Evolutionary conservation across 768 basidiomycete genomes (phyloP).

Genomic region (Sarcomyxa edulis): DNA sequence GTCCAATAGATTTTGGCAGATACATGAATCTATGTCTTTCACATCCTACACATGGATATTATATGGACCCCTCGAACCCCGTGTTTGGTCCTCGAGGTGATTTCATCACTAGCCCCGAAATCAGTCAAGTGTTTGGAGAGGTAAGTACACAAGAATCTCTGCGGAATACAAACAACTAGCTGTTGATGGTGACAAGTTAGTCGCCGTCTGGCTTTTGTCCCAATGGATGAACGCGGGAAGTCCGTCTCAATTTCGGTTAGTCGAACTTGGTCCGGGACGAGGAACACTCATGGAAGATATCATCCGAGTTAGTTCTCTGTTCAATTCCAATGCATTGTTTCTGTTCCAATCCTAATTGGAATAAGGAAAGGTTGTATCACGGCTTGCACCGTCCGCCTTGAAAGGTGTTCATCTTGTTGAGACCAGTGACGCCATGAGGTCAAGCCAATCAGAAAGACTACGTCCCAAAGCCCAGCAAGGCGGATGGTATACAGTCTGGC

Average conservation of each 20-base stretch:
- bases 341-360: not conserved
- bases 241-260: slow-evolving; percentile 52
- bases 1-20: slow-evolving; percentile 80
- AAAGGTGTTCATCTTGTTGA: slow-evolving; percentile 74
- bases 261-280: slow-evolving; percentile 92
- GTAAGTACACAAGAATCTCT: slow-evolving; percentile 36
- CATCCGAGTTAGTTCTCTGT: slow-evolving; percentile 54
- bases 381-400: slow-evolving; percentile 36
- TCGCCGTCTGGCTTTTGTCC: slow-evolving; percentile 82
- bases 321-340: not conserved
- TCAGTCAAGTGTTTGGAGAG: slow-evolving; percentile 95
- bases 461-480: slow-evolving; percentile 17
- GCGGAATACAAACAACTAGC: slow-evolving; percentile 7
- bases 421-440: slow-evolving; percentile 63
- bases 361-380: slow-evolving; percentile 56
- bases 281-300: slow-evolving; percentile 92
- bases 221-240: slow-evolving; percentile 60
- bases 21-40: slow-evolving; percentile 92
- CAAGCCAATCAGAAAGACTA: slow-evolving; percentile 56
- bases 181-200: slow-evolving; percentile 54
- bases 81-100: slow-evolving; percentile 88
- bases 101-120: slow-evolving; percentile 96
- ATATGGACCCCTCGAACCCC: slow-evolving; percentile 66
- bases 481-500: slow-evolving; percentile 56
- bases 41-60: slow-evolving; percentile 91